phyloP scores from a whole-genome alignment of 768 basidiomycete species.

The Trametes cinnabarina region DNA sequence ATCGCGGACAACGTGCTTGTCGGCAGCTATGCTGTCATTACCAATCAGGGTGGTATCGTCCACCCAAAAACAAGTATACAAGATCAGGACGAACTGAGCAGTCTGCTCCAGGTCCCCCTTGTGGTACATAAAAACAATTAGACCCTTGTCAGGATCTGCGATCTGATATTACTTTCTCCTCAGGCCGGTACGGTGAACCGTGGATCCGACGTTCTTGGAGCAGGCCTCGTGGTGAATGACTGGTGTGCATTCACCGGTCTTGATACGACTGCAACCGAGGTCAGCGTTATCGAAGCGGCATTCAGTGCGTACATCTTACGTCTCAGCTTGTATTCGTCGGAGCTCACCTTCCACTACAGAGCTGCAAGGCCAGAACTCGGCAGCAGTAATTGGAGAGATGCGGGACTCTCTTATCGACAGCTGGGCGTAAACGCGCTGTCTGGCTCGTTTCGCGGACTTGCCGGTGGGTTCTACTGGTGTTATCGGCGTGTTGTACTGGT shows the following conservation, averaged over 20 bases:
- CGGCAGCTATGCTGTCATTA: conserved; percentile 92
- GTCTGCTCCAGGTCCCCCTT: conserved; percentile 88
- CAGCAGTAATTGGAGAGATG: conserved; percentile 60
- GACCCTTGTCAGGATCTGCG: neutral
- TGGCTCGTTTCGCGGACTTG: neutral
- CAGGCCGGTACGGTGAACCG: conserved; percentile 98
- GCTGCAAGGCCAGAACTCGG: conserved; percentile 54
- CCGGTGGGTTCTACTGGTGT: neutral
- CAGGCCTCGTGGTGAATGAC: conserved; percentile 97
- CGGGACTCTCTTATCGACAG: conserved; percentile 65
- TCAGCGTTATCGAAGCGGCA: conserved; percentile 95
- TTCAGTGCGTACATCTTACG: conserved; percentile 69
- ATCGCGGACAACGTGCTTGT: conserved; percentile 96
- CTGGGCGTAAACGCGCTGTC: conserved; percentile 62
- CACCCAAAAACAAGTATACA: conserved; percentile 97
- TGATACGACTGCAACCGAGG: conserved; percentile 99
- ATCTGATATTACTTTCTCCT: neutral
- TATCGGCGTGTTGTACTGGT: conserved; percentile 12
- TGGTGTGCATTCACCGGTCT: conserved; percentile 99
- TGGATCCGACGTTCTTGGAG: conserved; percentile 96
- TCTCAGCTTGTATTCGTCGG: neutral
- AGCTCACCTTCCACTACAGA: conserved; percentile 34
- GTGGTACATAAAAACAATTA: conserved; percentile 59
- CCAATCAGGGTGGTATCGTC: conserved; percentile 96
- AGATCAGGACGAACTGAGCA: conserved; percentile 96